Base-by-base conservation (phyloP, 768 basidiomycete species). In the Trametes cinnabarina region DNA sequence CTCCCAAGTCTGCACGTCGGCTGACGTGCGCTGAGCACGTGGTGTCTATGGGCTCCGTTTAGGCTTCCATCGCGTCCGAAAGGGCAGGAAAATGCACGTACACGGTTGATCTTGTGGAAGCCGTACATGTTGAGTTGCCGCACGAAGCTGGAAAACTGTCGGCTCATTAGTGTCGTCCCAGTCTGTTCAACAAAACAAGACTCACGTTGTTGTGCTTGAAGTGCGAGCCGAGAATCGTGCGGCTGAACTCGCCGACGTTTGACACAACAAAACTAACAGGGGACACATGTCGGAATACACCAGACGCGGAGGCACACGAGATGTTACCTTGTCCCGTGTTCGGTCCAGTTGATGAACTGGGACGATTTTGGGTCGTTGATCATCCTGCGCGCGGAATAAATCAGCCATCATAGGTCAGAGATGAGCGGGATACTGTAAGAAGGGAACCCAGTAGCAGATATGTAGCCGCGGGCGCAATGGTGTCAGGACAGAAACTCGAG, bases 51-150 rank as follows among this genome's bases (percentile, higher is more conserved):
- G 55, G 49, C 42, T 25, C 44, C 4, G 11, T 2, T 6, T 5
- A 46, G 23, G 12, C 5, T 5, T 25, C 7, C 1, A 12, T 7
- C 23, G 44, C 26, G 15, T 46, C 37, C 10, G 17, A 5, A 39
- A 15, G 9, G 15, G 11, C 8, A 12, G 6, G 12, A 32, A 32
- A 12, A 32, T 7, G 30, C 2, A 77, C 82, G 60, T 57, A 90
- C 88, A 74, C 91, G 81, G 71, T 93, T 93, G 74, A 92, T 92
- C 75, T 95, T 95, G 76, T 93, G 92, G 73, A 95, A 96, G 25
- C 92, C 93, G 67, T 94, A 96, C 91, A 95, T 95, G 79, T 96
- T 95, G 62, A 95, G 81, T 69, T 96, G 94, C 63, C 94, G 86
- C 52, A 95, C 92, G 70, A 97, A 96, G 67, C 90, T 92, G 12